Conservation (phyloP, 768 basidiomycete species). For the Suillus alpinus region DNA sequence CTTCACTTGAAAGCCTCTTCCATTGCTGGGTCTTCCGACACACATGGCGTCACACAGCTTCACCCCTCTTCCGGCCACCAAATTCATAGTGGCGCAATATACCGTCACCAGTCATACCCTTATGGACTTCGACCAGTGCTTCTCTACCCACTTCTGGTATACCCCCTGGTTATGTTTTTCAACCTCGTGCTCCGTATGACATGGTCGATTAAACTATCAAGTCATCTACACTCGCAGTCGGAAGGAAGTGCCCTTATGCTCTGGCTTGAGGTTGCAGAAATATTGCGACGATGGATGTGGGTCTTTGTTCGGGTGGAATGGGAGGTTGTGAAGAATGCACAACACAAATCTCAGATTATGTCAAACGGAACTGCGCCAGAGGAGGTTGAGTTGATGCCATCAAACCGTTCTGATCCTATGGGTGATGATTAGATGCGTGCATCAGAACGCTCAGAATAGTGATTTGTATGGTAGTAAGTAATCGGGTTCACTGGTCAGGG, state of each 20-base stretch:
- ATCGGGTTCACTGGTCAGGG: background rate
- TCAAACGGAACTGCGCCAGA: conserved; percentile 9
- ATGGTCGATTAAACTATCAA: conserved; percentile 89
- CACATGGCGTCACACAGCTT: conserved; percentile 6
- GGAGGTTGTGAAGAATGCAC: conserved; percentile 74
- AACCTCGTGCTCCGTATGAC: conserved; percentile 89
- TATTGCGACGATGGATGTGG: conserved; percentile 95
- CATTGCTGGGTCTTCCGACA: conserved; percentile 16
- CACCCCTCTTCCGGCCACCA: conserved; percentile 17
- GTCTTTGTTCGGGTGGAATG: conserved; percentile 96
- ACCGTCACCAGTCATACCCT: conserved; percentile 41
- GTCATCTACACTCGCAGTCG: conserved; percentile 74
- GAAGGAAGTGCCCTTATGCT: conserved; percentile 85
- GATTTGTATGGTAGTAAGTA: conserved; percentile 14
- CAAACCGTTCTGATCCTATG: conserved; percentile 12
- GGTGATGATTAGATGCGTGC: conserved; percentile 16
- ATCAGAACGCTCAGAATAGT: background rate
- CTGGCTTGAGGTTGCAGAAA: conserved; percentile 86
- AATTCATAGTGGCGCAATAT: conserved; percentile 5
- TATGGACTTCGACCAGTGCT: conserved; percentile 75
- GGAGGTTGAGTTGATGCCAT: conserved; percentile 14
- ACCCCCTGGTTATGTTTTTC: conserved; percentile 78
- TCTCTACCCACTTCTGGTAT: conserved; percentile 77
- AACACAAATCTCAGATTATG: conserved; percentile 5
- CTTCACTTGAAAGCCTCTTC: conserved; percentile 36